Base-by-base conservation (phyloP, 176 grass and related monocot species). In the Olyra latifolia region DNA sequence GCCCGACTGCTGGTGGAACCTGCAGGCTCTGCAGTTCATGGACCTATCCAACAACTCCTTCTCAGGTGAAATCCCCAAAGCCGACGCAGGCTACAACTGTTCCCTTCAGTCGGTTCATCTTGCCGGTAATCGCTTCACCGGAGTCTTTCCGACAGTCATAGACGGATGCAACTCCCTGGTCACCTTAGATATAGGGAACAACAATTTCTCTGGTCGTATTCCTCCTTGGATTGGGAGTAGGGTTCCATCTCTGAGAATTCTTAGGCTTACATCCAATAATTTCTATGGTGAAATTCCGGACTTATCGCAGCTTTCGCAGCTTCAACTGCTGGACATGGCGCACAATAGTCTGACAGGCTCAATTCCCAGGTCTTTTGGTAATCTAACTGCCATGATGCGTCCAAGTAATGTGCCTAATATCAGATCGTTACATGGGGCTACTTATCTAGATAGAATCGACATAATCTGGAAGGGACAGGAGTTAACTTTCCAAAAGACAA, bases 401-500 rank as follows among this genome's bases (percentile, higher is more conserved):
- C 64, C 71, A 9, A 69, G 59, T 83, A 70, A 64, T 43, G 13
- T 10, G 19, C 83, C 50, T 29, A 60, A 30, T n/a, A 3, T 7
- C 0, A 7, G 0, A 20, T 55, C 79, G 2, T 19, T 91, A 9
- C 69, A 66, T 12, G 76, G 72, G 7, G 72, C 83, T 3, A 71
- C 2, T 7, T 87, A 87, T 46, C 52, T 75, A n/a, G 87, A 93
- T 25, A 87, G 74, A 57, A 89, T 91, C 24, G 88, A 92, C 30
- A 88, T 93, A n/a, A 73, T 62, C n/a, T 93, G 91, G 94, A 97
- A 97, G 81, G 91, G 86, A 3, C 46, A 47, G 5, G 69, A 83
- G 0, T 0, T 78, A 19, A 79, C 68, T 8, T 87, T 91, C 66
- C 73, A 87, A 22, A 80, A 24, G 57, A 91, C 52, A 1, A 79